Base-by-base conservation (phyloP, 2,329 filamentous ascomycete genomes). In the Pseudopyricularia javanii region DNA sequence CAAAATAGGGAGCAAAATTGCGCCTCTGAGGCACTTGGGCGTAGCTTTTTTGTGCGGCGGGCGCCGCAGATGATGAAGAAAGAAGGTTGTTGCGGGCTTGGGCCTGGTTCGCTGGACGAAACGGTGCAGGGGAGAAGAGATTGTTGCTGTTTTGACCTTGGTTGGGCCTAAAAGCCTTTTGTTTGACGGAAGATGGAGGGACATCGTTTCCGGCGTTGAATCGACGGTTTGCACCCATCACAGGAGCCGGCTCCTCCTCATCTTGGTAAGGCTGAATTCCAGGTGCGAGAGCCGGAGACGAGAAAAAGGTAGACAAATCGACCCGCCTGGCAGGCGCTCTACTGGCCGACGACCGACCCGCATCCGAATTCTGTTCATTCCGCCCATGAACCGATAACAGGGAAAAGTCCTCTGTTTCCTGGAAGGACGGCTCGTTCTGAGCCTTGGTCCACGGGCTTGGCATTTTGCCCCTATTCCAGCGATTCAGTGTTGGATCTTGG, bases 251-350 rank as follows among this genome's bases (percentile, higher is more conserved):
- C 22, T 32, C 50, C 22, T 32, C 50, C 14, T 49, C 32, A 54
- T 53, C 26, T 15, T 33, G 24, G 15, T 43, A 45, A 9, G 54
- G 55, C 24, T 59, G 57, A 50, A 61, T 61, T 4, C 60, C 59
- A 2, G 70, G 71, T 26, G 71, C 57, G 7, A 63, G 58, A 0
- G 72, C 71, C 1, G 78, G 78, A 3, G 78, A 81, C 0, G 78
- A 82, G 60, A 82, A 82, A 61, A 81, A 82, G 7, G 70, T 68
- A 6, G 74, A 70, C 2, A 81, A 65, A 51, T 80, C 73, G 51
- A 75, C 72, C 22, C 65, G 65, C 35, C 60, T 66, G 7, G 62
- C 56, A 50, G 66, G 66, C 9, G 58, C 58, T 3, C 55, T 60
- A 15, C 61, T 61, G 35, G 59, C 54, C 2, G 60, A 56, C 3